phyloP scores from a whole-genome alignment of 208 protist genomes.

The Zelonia costaricensis region DNA sequence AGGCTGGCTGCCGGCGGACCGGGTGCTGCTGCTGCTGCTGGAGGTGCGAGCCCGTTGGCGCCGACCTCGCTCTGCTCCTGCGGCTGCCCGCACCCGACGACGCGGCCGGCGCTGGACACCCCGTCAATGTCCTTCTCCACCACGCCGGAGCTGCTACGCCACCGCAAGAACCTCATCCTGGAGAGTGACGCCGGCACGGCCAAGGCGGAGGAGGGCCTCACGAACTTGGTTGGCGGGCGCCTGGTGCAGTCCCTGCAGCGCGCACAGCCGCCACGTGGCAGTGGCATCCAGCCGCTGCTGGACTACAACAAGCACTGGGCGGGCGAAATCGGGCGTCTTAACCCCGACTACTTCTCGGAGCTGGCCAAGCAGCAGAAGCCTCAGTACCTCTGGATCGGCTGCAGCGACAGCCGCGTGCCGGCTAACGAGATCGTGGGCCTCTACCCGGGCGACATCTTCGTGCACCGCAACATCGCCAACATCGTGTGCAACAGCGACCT shows the following conservation, averaged over 20 bases:
- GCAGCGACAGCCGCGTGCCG: constrained; percentile 86
- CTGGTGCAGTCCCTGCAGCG: constrained; percentile 65
- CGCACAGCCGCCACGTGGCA: constrained; percentile 59
- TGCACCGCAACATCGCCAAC: constrained; percentile 96
- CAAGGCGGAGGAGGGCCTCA: constrained; percentile 20
- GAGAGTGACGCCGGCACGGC: neutral
- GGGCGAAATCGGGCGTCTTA: constrained; percentile 55
- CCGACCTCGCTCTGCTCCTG: constrained; percentile 24
- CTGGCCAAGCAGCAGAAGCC: constrained; percentile 84
- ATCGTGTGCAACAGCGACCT: constrained; percentile 90
- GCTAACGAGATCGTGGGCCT: constrained; percentile 91
- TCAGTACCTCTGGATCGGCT: constrained; percentile 95
- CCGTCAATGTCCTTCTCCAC: constrained; percentile 25
- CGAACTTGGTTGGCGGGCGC: constrained; percentile 37
- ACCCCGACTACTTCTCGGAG: constrained; percentile 88
- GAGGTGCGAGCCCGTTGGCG: neutral
- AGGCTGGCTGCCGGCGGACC: neutral
- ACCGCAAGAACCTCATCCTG: neutral
- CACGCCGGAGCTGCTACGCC: constrained; percentile 2
- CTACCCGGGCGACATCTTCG: constrained; percentile 92
- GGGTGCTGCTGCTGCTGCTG: too few species aligned
- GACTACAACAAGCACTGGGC: constrained; percentile 92
- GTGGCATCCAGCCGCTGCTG: constrained; percentile 79
- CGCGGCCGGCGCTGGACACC: constrained; percentile 10
- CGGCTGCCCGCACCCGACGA: constrained; percentile 25